A percentile compares a stretch with the other conserved stretches of the same genome.
Evolutionary conservation across 495 filamentous ascomycete species (phyloP).

Genomic region (Aspergillus egyptiacus): DNA sequence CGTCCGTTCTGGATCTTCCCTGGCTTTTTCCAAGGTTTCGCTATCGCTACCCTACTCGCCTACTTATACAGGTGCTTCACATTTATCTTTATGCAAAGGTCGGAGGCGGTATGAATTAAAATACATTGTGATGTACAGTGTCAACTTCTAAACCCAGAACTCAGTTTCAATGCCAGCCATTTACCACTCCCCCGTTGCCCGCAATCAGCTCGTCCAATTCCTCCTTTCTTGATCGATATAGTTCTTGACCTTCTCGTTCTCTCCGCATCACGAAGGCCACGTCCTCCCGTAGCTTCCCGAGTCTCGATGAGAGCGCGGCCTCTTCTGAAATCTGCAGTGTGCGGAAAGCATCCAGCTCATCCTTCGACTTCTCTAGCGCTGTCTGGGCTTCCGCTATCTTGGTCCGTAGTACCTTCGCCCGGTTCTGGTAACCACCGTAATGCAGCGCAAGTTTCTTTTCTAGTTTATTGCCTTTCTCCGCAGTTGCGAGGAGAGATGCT

Average conservation of each 20-base stretch:
- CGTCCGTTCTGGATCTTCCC: slow-evolving; percentile 16
- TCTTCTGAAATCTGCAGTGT: slow-evolving; percentile 73
- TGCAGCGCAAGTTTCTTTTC: slow-evolving; percentile 91
- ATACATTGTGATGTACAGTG: slow-evolving; percentile 13
- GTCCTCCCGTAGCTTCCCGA: slow-evolving; percentile 75
- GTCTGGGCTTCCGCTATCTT: slow-evolving; percentile 76
- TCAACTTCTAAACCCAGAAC: not conserved
- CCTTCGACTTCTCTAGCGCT: slow-evolving; percentile 66
- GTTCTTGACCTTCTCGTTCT: slow-evolving; percentile 86
- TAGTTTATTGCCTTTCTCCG: slow-evolving; percentile 73
- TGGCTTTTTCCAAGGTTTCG: too few relatives aligned
- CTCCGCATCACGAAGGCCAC: slow-evolving; percentile 74
- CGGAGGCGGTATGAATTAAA: not conserved
- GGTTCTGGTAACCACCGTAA: slow-evolving; percentile 84
- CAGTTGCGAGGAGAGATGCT: slow-evolving; percentile 60
- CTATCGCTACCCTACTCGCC: too few relatives aligned
- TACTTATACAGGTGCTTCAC: too few relatives aligned
- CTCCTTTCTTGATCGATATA: slow-evolving; percentile 67
- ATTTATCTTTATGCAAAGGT: too few relatives aligned
- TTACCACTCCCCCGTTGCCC: slow-evolving; percentile 31
- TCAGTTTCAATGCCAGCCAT: slow-evolving; percentile 39
- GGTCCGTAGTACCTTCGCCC: slow-evolving; percentile 69
- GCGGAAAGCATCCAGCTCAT: slow-evolving; percentile 68
- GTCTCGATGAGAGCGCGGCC: slow-evolving; percentile 60
- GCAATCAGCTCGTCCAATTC: slow-evolving; percentile 63